Conservation (phyloP, 192 early-diverging fungal genomes). For the Backusella westeae region DNA sequence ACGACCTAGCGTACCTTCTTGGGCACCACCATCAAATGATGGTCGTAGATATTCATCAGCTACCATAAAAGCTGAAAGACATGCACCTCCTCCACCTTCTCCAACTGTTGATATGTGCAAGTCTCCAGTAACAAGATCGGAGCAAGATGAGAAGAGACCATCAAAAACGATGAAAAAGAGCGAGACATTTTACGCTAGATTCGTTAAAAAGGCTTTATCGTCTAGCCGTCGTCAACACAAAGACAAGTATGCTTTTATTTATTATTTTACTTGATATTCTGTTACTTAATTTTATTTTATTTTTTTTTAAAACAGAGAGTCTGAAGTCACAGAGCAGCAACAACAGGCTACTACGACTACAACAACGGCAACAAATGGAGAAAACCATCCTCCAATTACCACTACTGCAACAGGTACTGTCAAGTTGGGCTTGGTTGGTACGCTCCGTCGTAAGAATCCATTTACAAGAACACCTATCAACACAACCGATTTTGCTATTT, state of each 20-base stretch:
- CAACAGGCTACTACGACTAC: neutral
- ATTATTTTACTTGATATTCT: neutral
- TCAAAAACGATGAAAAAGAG: conserved; percentile 21
- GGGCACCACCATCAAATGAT: neutral
- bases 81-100: neutral
- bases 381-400: neutral
- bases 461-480: conserved; percentile 19
- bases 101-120: conserved; percentile 6
- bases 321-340: neutral
- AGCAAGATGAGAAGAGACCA: conserved; percentile 5
- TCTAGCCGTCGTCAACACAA: conserved; percentile 13
- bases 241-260: conserved; percentile 11
- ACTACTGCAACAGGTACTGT: conserved; percentile 2
- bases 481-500: conserved; percentile 7
- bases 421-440: conserved; percentile 12
- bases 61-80: conserved; percentile 9
- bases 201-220: conserved; percentile 19
- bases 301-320: neutral
- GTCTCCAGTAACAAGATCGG: neutral
- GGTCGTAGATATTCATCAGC: conserved; percentile 6
- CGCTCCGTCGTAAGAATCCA: conserved; percentile 31
- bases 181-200: conserved; percentile 24
- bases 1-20: conserved; percentile 11
- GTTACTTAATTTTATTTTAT: neutral
- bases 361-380: neutral